These are phyloP conservation scores for Lactifluus subvellereus DNA, from an alignment of 768 basidiomycete genomes.

Conservation along the genomic window DNA sequence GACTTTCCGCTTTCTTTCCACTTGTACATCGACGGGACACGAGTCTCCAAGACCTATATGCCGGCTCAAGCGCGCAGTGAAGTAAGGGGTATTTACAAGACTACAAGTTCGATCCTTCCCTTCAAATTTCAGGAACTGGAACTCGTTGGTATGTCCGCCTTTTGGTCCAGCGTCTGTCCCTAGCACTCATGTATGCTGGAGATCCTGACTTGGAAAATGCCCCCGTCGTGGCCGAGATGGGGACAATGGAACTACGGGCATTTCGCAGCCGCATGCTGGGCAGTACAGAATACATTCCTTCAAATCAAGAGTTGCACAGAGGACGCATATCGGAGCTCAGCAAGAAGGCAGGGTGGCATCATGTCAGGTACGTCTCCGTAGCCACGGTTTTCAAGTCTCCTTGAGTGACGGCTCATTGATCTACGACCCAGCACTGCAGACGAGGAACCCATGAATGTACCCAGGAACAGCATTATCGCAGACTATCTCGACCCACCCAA, in stretches of 20 bases:
- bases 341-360: slow-evolving; percentile 21
- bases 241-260: slow-evolving; percentile 13
- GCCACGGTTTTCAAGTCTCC: not conserved
- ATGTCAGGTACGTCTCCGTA: not conserved
- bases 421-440: slow-evolving; percentile 4
- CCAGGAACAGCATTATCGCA: not conserved
- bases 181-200: not conserved
- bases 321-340: slow-evolving; percentile 17
- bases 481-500: not conserved
- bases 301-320: not conserved
- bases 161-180: not conserved
- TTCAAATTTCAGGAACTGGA: slow-evolving; percentile 15
- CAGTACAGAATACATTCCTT: too few species aligned
- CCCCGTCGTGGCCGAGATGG: slow-evolving; percentile 10
- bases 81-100: not conserved
- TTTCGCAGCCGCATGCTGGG: not conserved
- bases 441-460: not conserved
- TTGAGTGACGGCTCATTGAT: not conserved
- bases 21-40: slow-evolving; percentile 2
- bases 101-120: not conserved
- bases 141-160: slow-evolving; percentile 8
- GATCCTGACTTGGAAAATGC: slow-evolving; percentile 14
- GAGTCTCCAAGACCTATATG: not conserved
- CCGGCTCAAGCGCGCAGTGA: not conserved
- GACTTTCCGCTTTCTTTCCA: not conserved